Evolutionary conservation across 225 moss, liverwort and hornwort species (phyloP).

Genomic region (Rhytidiadelphus loreus): DNA sequence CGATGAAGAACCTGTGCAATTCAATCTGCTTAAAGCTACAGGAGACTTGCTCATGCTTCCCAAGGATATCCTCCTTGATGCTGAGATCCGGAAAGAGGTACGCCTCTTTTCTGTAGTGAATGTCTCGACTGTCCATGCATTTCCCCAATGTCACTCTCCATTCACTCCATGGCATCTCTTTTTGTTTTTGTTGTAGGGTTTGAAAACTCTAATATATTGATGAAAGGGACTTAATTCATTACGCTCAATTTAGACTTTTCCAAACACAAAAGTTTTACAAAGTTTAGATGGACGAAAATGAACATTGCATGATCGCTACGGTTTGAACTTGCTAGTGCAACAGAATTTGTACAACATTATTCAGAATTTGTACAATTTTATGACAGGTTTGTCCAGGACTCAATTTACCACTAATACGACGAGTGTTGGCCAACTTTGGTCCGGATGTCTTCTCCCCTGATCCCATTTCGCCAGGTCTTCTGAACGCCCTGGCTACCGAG

Average conservation of each 20-base stretch:
- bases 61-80: conserved; percentile 73
- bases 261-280: neutral
- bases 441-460: conserved; percentile 96
- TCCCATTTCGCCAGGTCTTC: conserved; percentile 80
- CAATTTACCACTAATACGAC: conserved; percentile 73
- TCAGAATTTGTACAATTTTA: neutral
- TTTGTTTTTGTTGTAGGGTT: neutral
- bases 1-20: conserved; percentile 70
- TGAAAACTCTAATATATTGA: neutral
- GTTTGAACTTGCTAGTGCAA: neutral
- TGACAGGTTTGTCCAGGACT: conserved; percentile 92
- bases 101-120: neutral
- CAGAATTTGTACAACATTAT: neutral
- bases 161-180: neutral
- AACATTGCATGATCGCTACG: neutral
- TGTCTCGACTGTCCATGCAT: neutral
- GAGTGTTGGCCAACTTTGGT: conserved; percentile 75
- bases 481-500: conserved; percentile 94
- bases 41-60: conserved; percentile 93
- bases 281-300: neutral
- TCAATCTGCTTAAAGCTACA: conserved; percentile 83
- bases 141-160: neutral
- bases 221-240: neutral
- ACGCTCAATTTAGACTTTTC: neutral
- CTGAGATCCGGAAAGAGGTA: conserved; percentile 83